phyloP scores from a whole-genome alignment of 257 asterid species.

The Lithospermum erythrorhizon region DNA sequence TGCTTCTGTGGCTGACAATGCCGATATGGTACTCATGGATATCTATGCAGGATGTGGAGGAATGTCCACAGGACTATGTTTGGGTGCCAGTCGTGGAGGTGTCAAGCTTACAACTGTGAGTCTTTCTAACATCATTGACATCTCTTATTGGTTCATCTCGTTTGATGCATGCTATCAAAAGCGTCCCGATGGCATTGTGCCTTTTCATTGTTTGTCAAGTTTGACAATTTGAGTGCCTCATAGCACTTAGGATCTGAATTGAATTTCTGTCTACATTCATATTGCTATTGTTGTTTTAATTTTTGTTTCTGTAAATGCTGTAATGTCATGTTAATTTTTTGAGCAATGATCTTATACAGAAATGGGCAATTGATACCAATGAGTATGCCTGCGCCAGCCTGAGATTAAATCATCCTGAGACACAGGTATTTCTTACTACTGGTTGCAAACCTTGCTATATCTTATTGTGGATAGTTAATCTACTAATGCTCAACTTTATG shows the following conservation, averaged over 20 bases:
- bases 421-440: constrained; percentile 17
- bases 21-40: constrained; percentile 23
- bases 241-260: too few species aligned
- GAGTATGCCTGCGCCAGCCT: constrained; percentile 34
- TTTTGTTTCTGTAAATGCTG: too few species aligned
- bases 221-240: too few species aligned
- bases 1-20: neutral
- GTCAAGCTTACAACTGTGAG: constrained; percentile 45
- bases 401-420: constrained; percentile 31
- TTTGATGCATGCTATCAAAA: too few species aligned
- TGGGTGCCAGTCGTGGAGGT: constrained; percentile 46
- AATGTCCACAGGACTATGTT: constrained; percentile 61
- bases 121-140: constrained; percentile 2
- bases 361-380: constrained; percentile 5
- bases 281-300: too few species aligned
- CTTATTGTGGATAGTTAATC: neutral
- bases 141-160: too few species aligned
- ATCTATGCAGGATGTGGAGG: constrained; percentile 63
- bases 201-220: too few species aligned
- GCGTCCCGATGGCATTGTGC: too few species aligned
- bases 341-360: neutral
- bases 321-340: too few species aligned
- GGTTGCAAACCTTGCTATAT: neutral
- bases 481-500: neutral
- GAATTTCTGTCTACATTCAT: too few species aligned